These are phyloP conservation scores for Xerocomellus intermedius DNA, from an alignment of 768 basidiomycete species.

Conservation along the genomic window DNA sequence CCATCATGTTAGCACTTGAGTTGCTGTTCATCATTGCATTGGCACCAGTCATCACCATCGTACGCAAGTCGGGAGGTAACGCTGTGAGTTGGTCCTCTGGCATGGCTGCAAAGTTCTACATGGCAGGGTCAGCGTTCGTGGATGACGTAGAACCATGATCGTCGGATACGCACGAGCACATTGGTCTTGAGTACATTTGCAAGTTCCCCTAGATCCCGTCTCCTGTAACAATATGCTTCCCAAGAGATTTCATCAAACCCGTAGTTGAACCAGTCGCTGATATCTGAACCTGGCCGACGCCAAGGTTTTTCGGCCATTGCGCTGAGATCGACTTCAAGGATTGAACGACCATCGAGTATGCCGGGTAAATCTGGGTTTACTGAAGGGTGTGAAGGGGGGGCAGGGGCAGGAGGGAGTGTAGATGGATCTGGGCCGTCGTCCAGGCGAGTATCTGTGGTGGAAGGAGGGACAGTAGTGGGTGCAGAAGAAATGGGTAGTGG, in stretches of 20 bases:
- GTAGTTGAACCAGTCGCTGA: slow-evolving; percentile 99
- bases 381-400: slow-evolving; percentile 76
- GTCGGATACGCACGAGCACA: slow-evolving; percentile 60
- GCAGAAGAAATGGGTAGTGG: slow-evolving; percentile 19
- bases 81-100: slow-evolving; percentile 76
- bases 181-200: slow-evolving; percentile 79
- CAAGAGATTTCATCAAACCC: slow-evolving; percentile 97
- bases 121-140: slow-evolving; percentile 3
- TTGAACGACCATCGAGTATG: slow-evolving; percentile 68
- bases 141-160: background rate
- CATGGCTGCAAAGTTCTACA: slow-evolving; percentile 78
- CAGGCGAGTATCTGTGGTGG: slow-evolving; percentile 13
- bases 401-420: slow-evolving; percentile 61
- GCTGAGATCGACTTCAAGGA: slow-evolving; percentile 80
- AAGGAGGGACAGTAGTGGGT: slow-evolving; percentile 21
- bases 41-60: slow-evolving; percentile 85
- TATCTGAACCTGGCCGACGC: slow-evolving; percentile 87
- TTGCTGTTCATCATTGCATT: slow-evolving; percentile 73
- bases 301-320: slow-evolving; percentile 83
- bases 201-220: slow-evolving; percentile 77
- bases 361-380: slow-evolving; percentile 71
- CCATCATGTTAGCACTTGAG: slow-evolving; percentile 57
- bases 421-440: slow-evolving; percentile 63
- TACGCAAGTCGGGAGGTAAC: slow-evolving; percentile 77
- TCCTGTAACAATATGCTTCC: slow-evolving; percentile 87